phyloP scores from a whole-genome alignment of 192 early-diverging fungal species.

The Coemansia sp. region DNA sequence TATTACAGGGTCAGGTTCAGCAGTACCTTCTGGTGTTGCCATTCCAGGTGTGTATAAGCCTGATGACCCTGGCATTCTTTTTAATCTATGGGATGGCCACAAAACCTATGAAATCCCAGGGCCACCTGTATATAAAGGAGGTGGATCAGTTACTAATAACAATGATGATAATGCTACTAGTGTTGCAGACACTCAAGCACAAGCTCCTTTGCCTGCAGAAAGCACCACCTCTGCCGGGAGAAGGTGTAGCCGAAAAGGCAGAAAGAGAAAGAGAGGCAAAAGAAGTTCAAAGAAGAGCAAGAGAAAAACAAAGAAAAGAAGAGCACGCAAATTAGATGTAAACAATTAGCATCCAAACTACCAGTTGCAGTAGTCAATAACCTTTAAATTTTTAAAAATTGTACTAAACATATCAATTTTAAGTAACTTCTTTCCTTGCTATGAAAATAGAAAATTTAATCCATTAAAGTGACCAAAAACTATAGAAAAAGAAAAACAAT shows the following conservation, averaged over 20 bases:
- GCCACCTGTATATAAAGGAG: slow-evolving; percentile 4
- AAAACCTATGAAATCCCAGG: slow-evolving; percentile 18
- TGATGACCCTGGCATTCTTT: slow-evolving; percentile 21
- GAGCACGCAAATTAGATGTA: too few relatives aligned
- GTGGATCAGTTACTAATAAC: neutral
- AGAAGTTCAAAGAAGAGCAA: too few relatives aligned
- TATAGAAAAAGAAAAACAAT: neutral
- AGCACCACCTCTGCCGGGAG: neutral
- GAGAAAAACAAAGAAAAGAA: too few relatives aligned
- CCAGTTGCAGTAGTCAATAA: neutral
- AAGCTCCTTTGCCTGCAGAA: neutral
- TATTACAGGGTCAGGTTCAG: neutral
- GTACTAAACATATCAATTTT: neutral
- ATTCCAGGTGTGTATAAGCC: slow-evolving; percentile 26
- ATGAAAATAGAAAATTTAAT: neutral
- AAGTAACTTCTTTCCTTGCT: too few relatives aligned
- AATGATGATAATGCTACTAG: neutral
- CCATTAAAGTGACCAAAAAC: slow-evolving; percentile 1
- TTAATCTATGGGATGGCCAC: neutral
- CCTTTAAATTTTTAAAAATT: neutral
- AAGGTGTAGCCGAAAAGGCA: slow-evolving; percentile 4
- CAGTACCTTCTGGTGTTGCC: neutral
- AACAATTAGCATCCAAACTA: too few relatives aligned
- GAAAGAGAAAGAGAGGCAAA: neutral
- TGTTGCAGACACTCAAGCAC: neutral